These are phyloP conservation scores for Penicillium steckii DNA, from an alignment of 495 filamentous ascomycete species.

Conservation along the genomic window DNA sequence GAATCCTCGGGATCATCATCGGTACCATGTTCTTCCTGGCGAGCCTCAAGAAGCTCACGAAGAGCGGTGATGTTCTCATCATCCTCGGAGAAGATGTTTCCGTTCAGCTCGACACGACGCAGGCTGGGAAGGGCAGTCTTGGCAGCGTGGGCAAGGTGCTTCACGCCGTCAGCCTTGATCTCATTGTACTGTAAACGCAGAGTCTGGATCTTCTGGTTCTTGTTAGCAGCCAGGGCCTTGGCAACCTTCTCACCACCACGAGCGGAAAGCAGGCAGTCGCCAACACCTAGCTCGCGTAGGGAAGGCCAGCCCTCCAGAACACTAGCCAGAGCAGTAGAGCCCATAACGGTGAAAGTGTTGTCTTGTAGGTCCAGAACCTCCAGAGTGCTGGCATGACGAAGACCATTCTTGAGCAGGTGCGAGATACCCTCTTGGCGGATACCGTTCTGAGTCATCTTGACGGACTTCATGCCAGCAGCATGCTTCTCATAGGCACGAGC, in stretches of 20 bases:
- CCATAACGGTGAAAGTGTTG: constrained; percentile 87
- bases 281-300: constrained; percentile 80
- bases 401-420: constrained; percentile 70
- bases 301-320: constrained; percentile 72
- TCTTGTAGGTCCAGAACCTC: constrained; percentile 88
- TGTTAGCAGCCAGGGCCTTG: constrained; percentile 67
- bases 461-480: constrained; percentile 65
- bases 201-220: constrained; percentile 73
- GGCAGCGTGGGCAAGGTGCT: constrained; percentile 63
- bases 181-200: constrained; percentile 93
- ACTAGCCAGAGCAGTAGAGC: constrained; percentile 73
- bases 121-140: constrained; percentile 65
- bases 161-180: constrained; percentile 71
- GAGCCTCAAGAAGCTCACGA: constrained; percentile 48
- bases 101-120: constrained; percentile 87
- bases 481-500: constrained; percentile 80
- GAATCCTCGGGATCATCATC: constrained; percentile 54
- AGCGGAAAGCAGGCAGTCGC: constrained; percentile 81
- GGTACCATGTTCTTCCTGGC: constrained; percentile 57
- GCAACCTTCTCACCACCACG: constrained; percentile 75
- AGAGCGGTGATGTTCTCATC: constrained; percentile 60
- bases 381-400: constrained; percentile 63
- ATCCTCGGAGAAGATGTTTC: constrained; percentile 90
- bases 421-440: constrained; percentile 92
- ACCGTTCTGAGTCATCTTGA: constrained; percentile 99